Percentiles rank a stretch among this genome's conserved stretches.
Evolutionary conservation across 345 rosid genomes (phyloP).

Genomic region (Sisymbrium irio): DNA sequence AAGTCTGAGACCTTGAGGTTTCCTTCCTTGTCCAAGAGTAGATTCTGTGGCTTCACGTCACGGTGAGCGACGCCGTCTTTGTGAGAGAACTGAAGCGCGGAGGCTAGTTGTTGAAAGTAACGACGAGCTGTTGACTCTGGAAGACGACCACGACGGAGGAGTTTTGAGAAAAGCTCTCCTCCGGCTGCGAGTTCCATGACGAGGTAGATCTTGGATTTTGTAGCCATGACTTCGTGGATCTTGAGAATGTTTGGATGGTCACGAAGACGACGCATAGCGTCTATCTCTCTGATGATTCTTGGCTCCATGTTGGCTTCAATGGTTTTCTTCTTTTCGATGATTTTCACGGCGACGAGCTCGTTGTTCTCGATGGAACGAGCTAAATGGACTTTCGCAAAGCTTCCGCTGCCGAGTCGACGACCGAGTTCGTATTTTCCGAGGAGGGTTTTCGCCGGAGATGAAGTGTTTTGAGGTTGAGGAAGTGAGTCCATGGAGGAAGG

Average conservation of each 20-base stretch:
- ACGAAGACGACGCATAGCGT: slow-evolving; percentile 81
- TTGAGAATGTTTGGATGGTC: slow-evolving; percentile 77
- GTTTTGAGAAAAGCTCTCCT: slow-evolving; percentile 69
- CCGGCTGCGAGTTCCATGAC: slow-evolving; percentile 89
- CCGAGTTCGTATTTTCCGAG: slow-evolving; percentile 68
- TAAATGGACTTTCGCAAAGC: slow-evolving; percentile 67
- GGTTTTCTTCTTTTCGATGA: slow-evolving; percentile 61
- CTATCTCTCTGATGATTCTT: slow-evolving; percentile 63
- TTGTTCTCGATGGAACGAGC: slow-evolving; percentile 46
- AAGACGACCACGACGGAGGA: slow-evolving; percentile 58
- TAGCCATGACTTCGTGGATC: slow-evolving; percentile 91
- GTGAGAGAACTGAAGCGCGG: slow-evolving; percentile 79
- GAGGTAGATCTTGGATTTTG: slow-evolving; percentile 75
- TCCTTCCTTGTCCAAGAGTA: slow-evolving; percentile 62
- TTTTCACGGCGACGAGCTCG: slow-evolving; percentile 62
- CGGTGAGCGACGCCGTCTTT: slow-evolving; percentile 87
- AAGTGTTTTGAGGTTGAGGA: slow-evolving; percentile 18
- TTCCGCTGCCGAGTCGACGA: slow-evolving; percentile 71
- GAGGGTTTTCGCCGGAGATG: slow-evolving; percentile 36
- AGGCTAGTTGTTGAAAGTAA: slow-evolving; percentile 75
- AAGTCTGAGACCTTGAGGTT: slow-evolving; percentile 83
- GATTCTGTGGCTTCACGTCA: slow-evolving; percentile 85
- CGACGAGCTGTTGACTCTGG: slow-evolving; percentile 57
- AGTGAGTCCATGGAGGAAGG: slow-evolving; percentile 24
- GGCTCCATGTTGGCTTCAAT: slow-evolving; percentile 61